phyloP scores from a whole-genome alignment of 805 yeast species.

The Candida palmyrensis region DNA sequence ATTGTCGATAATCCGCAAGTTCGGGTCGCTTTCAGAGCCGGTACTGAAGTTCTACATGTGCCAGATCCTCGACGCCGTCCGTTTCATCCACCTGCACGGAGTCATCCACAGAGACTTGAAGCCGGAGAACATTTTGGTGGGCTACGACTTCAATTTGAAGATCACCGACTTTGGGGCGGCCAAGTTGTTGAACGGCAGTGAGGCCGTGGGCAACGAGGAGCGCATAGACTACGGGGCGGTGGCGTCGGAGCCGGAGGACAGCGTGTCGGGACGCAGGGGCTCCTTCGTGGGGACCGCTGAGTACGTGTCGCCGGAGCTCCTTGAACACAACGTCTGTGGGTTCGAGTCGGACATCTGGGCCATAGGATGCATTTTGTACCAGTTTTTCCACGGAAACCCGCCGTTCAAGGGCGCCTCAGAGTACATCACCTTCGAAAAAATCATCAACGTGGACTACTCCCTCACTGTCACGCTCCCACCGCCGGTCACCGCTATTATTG shows the following conservation, averaged over 20 bases:
- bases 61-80: conserved; percentile 87
- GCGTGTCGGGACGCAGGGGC: conserved; percentile 23
- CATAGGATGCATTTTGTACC: conserved; percentile 81
- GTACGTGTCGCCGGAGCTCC: conserved; percentile 88
- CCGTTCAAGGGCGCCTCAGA: conserved; percentile 88
- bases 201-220: too few relatives aligned
- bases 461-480: conserved; percentile 27
- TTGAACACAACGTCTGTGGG: conserved; percentile 74
- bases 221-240: conserved; percentile 27
- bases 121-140: conserved; percentile 88
- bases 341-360: conserved; percentile 92
- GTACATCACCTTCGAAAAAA: conserved; percentile 82
- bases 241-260: conserved; percentile 28
- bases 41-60: conserved; percentile 77
- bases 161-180: conserved; percentile 99
- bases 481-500: conserved; percentile 30
- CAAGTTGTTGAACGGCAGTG: conserved; percentile 44
- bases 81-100: conserved; percentile 83
- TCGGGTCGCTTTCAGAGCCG: conserved; percentile 71
- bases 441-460: conserved; percentile 68
- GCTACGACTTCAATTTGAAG: conserved; percentile 80
- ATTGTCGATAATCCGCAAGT: conserved; percentile 67
- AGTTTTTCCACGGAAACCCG: conserved; percentile 76
- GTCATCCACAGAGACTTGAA: conserved; percentile 91
- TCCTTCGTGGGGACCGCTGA: conserved; percentile 98